Conservation (phyloP, 2,329 filamentous ascomycete species). For the Claviceps purpurea region DNA sequence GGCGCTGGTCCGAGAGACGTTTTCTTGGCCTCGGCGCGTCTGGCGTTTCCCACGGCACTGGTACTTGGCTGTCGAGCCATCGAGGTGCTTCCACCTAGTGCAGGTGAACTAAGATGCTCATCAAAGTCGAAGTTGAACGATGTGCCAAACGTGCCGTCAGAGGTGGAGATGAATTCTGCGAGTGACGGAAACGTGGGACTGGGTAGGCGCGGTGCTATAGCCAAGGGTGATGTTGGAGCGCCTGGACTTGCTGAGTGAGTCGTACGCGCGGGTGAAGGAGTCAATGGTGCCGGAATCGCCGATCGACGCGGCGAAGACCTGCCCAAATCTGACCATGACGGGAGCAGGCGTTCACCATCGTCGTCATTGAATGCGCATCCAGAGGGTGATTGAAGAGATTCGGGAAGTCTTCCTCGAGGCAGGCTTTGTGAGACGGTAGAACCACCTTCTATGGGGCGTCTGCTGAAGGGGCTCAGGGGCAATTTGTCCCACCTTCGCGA, state of each 20-base stretch:
- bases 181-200: slow-evolving; percentile 24
- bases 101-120: not conserved
- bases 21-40: slow-evolving; percentile 18
- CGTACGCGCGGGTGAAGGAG: slow-evolving; percentile 9
- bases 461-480: slow-evolving; percentile 15
- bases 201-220: slow-evolving; percentile 18
- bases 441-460: slow-evolving; percentile 17
- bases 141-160: slow-evolving; percentile 18
- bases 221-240: slow-evolving; percentile 16
- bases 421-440: slow-evolving; percentile 22
- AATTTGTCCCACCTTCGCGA: slow-evolving; percentile 5
- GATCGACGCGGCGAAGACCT: slow-evolving; percentile 17
- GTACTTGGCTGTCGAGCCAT: slow-evolving; percentile 4
- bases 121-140: slow-evolving; percentile 17
- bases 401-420: slow-evolving; percentile 20
- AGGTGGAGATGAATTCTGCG: slow-evolving; percentile 20
- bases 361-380: not conserved
- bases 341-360: not conserved
- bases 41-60: slow-evolving; percentile 4
- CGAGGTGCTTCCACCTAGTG: not conserved
- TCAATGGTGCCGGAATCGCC: slow-evolving; percentile 22
- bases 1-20: slow-evolving; percentile 20
- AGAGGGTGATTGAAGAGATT: slow-evolving; percentile 7
- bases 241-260: slow-evolving; percentile 4
- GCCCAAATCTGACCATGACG: slow-evolving; percentile 14